These are phyloP conservation scores for Penicillium steckii DNA, from an alignment of 495 filamentous ascomycete genomes.

Conservation along the genomic window DNA sequence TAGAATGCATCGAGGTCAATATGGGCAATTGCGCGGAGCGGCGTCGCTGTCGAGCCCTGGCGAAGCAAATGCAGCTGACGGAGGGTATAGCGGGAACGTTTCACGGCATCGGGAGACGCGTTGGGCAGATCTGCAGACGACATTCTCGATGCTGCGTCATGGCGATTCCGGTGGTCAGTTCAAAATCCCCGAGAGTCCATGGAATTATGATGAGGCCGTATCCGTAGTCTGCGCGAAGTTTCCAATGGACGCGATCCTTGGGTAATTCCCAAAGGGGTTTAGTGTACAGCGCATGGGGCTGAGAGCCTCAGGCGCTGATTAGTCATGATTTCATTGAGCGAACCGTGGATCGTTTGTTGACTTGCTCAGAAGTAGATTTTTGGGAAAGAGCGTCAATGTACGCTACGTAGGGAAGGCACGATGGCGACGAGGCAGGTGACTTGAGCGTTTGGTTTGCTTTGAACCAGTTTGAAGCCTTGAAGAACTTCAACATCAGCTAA, in stretches of 20 bases:
- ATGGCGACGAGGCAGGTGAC: background rate
- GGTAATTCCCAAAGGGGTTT: conserved; percentile 12
- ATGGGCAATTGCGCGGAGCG: conserved; percentile 84
- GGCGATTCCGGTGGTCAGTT: conserved; percentile 4
- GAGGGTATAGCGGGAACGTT: conserved; percentile 75
- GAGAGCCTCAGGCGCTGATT: conserved; percentile 11
- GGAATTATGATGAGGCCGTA: no score
- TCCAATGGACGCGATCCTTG: conserved; percentile 8
- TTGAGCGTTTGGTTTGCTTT: background rate
- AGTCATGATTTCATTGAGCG: background rate
- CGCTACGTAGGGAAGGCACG: background rate
- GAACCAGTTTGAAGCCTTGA: no score
- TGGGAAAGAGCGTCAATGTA: background rate
- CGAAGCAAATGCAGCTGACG: conserved; percentile 76
- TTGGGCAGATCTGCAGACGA: conserved; percentile 26
- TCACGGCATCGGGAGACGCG: conserved; percentile 38
- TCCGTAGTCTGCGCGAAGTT: background rate
- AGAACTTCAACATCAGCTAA: background rate
- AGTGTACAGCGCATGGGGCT: conserved; percentile 18
- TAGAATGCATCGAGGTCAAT: conserved; percentile 98
- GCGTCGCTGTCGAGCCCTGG: conserved; percentile 66
- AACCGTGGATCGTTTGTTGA: background rate
- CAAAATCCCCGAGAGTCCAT: background rate
- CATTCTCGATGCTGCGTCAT: conserved; percentile 26
- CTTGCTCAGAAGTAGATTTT: background rate